Percentiles rank a stretch among this genome's conserved stretches.
Conservation (phyloP, 2,329 filamentous ascomycete genomes). For the Ophiosphaerella korrae region DNA sequence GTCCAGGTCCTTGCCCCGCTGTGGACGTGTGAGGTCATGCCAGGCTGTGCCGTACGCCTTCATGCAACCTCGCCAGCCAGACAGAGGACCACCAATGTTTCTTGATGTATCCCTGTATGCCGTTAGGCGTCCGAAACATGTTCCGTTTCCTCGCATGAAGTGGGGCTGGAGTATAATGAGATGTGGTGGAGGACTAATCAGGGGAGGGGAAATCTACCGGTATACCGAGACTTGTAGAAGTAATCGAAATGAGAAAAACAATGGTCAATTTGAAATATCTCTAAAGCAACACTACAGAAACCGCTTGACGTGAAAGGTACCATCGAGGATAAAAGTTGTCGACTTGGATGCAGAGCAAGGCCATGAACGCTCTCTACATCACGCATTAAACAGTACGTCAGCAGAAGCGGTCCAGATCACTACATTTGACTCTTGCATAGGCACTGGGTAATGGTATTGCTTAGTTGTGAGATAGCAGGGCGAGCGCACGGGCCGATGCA, state of each 20-base stretch:
- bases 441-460: neutral
- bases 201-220: too few relatives aligned
- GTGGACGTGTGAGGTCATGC: constrained; percentile 13
- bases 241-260: too few relatives aligned
- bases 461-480: constrained; percentile 24
- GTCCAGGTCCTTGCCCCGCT: constrained; percentile 19
- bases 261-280: too few relatives aligned
- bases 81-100: constrained; percentile 1
- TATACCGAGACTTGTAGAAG: too few relatives aligned
- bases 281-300: too few relatives aligned
- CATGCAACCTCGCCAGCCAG: constrained; percentile 18
- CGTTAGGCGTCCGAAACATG: constrained; percentile 32
- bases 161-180: neutral
- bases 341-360: too few relatives aligned
- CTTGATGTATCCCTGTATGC: constrained; percentile 13
- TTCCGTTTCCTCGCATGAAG: constrained; percentile 26
- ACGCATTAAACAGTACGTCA: too few relatives aligned
- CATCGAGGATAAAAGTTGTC: too few relatives aligned
- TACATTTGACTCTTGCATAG: neutral
- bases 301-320: too few relatives aligned
- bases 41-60: constrained; percentile 20
- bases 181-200: too few relatives aligned
- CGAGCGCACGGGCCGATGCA: constrained; percentile 27
- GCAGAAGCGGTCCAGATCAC: neutral
- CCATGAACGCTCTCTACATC: too few relatives aligned